Evolutionary conservation across 163 green algal species (phyloP), one percentile per base, ranked within the genome.

Genomic region (Volvox carteri): DNA sequence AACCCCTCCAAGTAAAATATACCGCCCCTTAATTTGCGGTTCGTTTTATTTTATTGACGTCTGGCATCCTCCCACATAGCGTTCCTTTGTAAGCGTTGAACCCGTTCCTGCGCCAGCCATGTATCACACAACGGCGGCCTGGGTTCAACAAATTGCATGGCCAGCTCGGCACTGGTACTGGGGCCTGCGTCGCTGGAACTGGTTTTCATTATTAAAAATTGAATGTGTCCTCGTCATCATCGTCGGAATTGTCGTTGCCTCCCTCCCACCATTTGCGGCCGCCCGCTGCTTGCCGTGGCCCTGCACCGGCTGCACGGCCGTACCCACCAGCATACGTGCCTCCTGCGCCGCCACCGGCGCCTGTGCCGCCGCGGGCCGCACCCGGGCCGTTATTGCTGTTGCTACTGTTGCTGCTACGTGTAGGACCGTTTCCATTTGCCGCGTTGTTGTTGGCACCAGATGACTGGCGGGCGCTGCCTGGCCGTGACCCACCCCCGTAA

Each of bases 221-320:
- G 83, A 80, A 88, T 18, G 68, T 25, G 25, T 88, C 83, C 50
- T 46, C 4, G 25, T 88, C 83, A 16, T 81, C 68, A 2, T 88
- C 83, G 6, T 81, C 83, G 0, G 67, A 81, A 11, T 58, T 23
- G 37, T 68, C 83, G 3, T 42, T 39, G 0, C 6, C 39, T 14
- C 83, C 83, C 37, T 88, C 83, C 68, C 67, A 88, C 83, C 83
- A 88, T 16, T 81, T 81, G 25, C 83, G 83, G 62, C 52, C 56
- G 25, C 37, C 78, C 11, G 52, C 37, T 16, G 52, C 18, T 9
- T 21, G 5, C 52, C 37, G 35, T 8, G 77, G 8, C 25, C 44
- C 78, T 9, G 35, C 56, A 39, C 52, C 52, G 9, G 35, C 35
- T 11, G 18, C 77, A 35, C 33, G 30, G 21, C 8, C 73, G 12